A percentile compares a stretch with the other conserved stretches of the same genome.
Evolutionary conservation across 179 eudicot genomes (phyloP).

Genomic region (Amaranthus tricolor): DNA sequence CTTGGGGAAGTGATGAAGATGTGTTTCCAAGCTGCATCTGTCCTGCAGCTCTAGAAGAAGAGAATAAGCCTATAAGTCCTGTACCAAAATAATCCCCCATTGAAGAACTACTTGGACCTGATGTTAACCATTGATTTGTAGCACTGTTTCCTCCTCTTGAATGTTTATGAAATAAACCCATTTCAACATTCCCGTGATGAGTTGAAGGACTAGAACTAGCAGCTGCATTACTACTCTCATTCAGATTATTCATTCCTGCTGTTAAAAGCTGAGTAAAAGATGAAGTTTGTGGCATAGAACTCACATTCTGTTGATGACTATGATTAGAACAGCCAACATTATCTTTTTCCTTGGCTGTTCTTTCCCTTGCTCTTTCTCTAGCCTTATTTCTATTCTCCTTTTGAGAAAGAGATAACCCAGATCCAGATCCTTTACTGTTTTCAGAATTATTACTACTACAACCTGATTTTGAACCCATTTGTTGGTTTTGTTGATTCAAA

Average conservation of each 20-base stretch:
- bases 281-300: constrained; percentile 40
- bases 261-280: constrained; percentile 84
- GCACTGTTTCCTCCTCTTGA: background rate
- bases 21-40: constrained; percentile 40
- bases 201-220: constrained; percentile 26
- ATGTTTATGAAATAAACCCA: constrained; percentile 19
- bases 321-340: background rate
- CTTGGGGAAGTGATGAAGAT: constrained; percentile 28
- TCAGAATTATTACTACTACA: constrained; percentile 81
- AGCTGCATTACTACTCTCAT: constrained; percentile 9
- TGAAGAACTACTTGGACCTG: constrained; percentile 28
- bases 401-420: constrained; percentile 64
- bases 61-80: constrained; percentile 31
- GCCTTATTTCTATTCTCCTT: constrained; percentile 69
- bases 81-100: constrained; percentile 61
- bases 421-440: constrained; percentile 75
- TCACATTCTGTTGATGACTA: constrained; percentile 16
- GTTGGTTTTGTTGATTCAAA: constrained; percentile 17
- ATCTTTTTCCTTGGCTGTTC: constrained; percentile 71
- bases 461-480: background rate
- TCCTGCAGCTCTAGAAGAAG: constrained; percentile 3
- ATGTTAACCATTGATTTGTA: constrained; percentile 32
- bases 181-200: constrained; percentile 1
- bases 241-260: constrained; percentile 42
- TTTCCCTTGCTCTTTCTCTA: constrained; percentile 68